Evolutionary conservation across 352 stramenopile genomes (phyloP), one percentile per base, ranked within the genome.

Genomic region (Phytophthora pini): DNA sequence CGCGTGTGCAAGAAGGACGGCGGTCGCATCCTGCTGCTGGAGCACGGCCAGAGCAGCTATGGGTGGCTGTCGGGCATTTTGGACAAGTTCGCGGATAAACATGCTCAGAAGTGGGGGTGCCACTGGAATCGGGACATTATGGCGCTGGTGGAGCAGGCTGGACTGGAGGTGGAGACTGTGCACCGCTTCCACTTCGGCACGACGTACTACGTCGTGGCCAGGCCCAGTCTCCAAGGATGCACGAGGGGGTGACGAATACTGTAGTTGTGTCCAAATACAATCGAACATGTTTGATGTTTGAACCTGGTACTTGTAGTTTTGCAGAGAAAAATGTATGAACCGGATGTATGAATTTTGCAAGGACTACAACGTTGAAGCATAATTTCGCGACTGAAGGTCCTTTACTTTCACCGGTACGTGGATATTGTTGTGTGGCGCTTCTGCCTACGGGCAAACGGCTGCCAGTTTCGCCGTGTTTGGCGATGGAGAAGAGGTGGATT

Each of bases 71-170:
- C 92, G 47, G 68, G 76, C 12, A 82, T 98, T 52, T 80, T 99
- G 29, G 96, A 99, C 72, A 97, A 96, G 70, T 94, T 98, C 71
- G 94, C 94, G 0, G 82, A 91, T 54, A 65, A 89, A 41, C 96
- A 99, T 61, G 89, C 92, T 15, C 85, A 96, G 69, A 93, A 96
- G 43, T 99, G 96, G 97, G 97, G 97, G 22, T 99, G 95, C 64
- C 87, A 97, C 47, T 99, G 94, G 93, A 99, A 99, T 74, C 77
- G 95, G 45, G 95, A 99, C 70, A 98, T 99, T 43, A 74, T 97
- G 47, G 69, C 65, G 8, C 81, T 99, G 36, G 74, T 98, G n/a
- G 59, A 92, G 15, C 39, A 89, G 20, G 80, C 93, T 0, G 92
- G 89, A 4, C 79, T 98, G 15, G 68, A 96, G 34, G 55, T 98